A percentile compares a stretch with the other conserved stretches of the same genome.
Evolutionary conservation across 2,329 filamentous ascomycete species (phyloP).

Genomic region (Cercospora sp.): DNA sequence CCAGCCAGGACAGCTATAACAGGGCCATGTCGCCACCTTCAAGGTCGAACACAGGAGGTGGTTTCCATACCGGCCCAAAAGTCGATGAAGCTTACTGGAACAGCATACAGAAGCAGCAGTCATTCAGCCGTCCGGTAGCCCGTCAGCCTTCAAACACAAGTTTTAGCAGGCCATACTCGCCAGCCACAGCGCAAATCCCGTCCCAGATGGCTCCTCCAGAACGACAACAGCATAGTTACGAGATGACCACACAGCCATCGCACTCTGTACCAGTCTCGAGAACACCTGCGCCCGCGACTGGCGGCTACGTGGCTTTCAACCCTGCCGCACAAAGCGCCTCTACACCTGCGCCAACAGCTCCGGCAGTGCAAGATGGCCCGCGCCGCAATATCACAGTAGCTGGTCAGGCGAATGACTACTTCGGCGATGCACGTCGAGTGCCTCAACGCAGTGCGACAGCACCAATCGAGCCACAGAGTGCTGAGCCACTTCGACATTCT

Average conservation of each 20-base stretch:
- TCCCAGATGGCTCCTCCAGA: conserved; percentile 1
- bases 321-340: conserved; percentile 24
- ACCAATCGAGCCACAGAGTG: conserved; percentile 11
- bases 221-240: conserved; percentile 33
- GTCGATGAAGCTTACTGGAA: conserved; percentile 27
- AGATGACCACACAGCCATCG: conserved; percentile 34
- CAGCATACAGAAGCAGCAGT: conserved; percentile 32
- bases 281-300: conserved; percentile 17
- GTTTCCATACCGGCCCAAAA: conserved; percentile 26
- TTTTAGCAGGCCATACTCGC: conserved; percentile 14
- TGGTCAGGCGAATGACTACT: conserved; percentile 14
- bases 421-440: conserved; percentile 18
- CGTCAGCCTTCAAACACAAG: conserved; percentile 22
- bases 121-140: conserved; percentile 26
- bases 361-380: conserved; percentile 9
- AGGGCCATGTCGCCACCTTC: conserved; percentile 23
- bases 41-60: conserved; percentile 33
- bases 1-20: conserved; percentile 21
- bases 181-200: neutral
- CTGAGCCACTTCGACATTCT: conserved; percentile 11
- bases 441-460: conserved; percentile 18
- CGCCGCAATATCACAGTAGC: conserved; percentile 18
- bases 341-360: neutral
- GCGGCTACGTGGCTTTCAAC: conserved; percentile 39
- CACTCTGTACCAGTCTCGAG: conserved; percentile 18